These are phyloP conservation scores for Geotrichum phurueaensis DNA, from an alignment of 1,139 yeast species.

Conservation along the genomic window DNA sequence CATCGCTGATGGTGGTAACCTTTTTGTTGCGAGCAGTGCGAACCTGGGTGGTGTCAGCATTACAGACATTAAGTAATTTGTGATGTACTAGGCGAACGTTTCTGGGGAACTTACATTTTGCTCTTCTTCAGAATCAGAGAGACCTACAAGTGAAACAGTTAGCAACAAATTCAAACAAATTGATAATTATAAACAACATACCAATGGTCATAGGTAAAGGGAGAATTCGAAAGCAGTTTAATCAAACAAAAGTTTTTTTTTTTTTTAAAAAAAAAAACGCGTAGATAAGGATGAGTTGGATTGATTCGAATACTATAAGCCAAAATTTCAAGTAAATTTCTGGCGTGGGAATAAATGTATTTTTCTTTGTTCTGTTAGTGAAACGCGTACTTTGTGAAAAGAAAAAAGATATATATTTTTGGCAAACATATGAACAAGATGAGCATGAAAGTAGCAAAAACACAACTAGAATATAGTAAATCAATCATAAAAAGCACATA, in stretches of 20 bases:
- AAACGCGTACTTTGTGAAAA: background rate
- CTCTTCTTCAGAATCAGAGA: background rate
- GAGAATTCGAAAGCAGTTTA: background rate
- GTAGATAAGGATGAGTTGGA: background rate
- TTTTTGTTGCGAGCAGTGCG: constrained; percentile 5
- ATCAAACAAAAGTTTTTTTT: background rate
- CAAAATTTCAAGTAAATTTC: background rate
- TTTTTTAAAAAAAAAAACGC: background rate
- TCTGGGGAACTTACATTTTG: background rate
- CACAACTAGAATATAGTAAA: background rate
- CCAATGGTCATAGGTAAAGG: background rate
- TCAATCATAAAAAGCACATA: background rate
- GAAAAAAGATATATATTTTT: background rate
- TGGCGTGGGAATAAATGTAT: background rate
- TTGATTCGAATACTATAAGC: background rate
- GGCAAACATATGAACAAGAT: background rate
- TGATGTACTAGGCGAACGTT: background rate
- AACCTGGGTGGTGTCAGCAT: background rate
- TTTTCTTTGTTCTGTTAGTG: background rate
- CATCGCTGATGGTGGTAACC: constrained; percentile 47
- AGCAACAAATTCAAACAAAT: background rate
- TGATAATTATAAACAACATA: background rate
- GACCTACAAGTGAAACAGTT: background rate
- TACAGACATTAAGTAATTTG: background rate
- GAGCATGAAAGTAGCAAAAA: background rate